Conservation (phyloP, 192 early-diverging fungal genomes). For the Coemansia asiatica region DNA sequence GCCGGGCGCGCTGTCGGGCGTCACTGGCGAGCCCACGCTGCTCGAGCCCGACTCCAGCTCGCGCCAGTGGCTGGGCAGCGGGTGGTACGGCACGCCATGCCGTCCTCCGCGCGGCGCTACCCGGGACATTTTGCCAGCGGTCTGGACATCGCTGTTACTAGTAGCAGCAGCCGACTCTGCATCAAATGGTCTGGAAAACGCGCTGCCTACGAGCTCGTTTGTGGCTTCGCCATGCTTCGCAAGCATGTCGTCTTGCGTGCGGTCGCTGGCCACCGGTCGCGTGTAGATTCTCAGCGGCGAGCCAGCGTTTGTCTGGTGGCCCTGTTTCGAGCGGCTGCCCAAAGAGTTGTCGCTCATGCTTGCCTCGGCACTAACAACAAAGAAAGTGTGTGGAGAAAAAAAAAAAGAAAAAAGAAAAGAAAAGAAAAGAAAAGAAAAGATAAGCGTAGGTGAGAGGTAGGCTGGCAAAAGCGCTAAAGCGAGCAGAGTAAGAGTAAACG, state of each 20-base stretch:
- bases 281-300: slow-evolving; percentile 53
- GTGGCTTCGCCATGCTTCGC: slow-evolving; percentile 24
- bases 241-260: slow-evolving; percentile 17
- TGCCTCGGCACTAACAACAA: not conserved
- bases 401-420: not conserved
- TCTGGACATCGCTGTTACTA: slow-evolving; percentile 3
- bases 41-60: slow-evolving; percentile 48
- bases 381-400: too few species aligned
- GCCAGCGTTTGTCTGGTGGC: slow-evolving; percentile 26
- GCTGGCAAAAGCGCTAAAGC: too few species aligned
- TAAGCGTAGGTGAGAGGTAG: not conserved
- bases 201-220: slow-evolving; percentile 31
- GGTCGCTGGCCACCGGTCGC: slow-evolving; percentile 18
- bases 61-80: slow-evolving; percentile 56
- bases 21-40: slow-evolving; percentile 46
- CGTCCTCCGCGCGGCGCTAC: slow-evolving; percentile 29
- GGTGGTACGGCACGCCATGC: slow-evolving; percentile 39
- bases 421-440: not conserved
- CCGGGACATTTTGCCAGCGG: slow-evolving; percentile 7
- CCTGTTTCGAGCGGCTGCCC: slow-evolving; percentile 20
- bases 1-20: slow-evolving; percentile 32
- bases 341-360: slow-evolving; percentile 40
- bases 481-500: too few species aligned
- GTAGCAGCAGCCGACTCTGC: slow-evolving; percentile 9
- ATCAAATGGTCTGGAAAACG: slow-evolving; percentile 22